These are phyloP conservation scores for Styphnolobium japonicum DNA, from an alignment of 306 rosid species.

Conservation along the genomic window DNA sequence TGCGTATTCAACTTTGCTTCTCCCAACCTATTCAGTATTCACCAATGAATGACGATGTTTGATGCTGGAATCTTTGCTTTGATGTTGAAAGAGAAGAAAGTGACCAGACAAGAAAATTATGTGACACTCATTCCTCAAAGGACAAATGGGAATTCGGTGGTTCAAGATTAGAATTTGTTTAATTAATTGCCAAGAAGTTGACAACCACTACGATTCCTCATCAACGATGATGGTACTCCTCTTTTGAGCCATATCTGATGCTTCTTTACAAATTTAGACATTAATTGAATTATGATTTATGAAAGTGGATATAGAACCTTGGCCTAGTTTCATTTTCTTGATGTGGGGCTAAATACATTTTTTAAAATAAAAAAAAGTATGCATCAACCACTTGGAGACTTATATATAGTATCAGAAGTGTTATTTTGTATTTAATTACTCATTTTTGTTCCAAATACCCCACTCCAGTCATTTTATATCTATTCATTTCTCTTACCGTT, in stretches of 20 bases:
- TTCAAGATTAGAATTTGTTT: constrained; percentile 23
- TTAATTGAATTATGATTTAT: neutral
- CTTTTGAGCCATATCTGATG: neutral
- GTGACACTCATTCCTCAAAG: constrained; percentile 20
- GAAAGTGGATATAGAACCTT: neutral
- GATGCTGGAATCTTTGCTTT: neutral
- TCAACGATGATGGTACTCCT: neutral
- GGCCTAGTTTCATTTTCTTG: neutral
- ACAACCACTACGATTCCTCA: constrained; percentile 17
- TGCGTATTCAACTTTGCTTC: constrained; percentile 38
- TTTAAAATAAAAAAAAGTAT: no score
- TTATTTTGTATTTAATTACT: no score
- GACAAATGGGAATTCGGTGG: constrained; percentile 42
- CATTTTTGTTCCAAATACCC: no score
- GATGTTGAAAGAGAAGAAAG: constrained; percentile 25
- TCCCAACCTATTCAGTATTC: neutral
- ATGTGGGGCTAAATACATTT: neutral
- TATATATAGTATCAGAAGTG: no score
- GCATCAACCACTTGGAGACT: no score
- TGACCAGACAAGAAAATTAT: constrained; percentile 17
- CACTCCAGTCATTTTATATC: no score
- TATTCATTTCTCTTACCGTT: no score
- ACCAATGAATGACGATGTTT: neutral
- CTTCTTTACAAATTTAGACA: neutral
- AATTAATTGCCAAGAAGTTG: constrained; percentile 30